Conservation (phyloP, 164 flowering plant genomes). For the Berberis thunbergii region DNA sequence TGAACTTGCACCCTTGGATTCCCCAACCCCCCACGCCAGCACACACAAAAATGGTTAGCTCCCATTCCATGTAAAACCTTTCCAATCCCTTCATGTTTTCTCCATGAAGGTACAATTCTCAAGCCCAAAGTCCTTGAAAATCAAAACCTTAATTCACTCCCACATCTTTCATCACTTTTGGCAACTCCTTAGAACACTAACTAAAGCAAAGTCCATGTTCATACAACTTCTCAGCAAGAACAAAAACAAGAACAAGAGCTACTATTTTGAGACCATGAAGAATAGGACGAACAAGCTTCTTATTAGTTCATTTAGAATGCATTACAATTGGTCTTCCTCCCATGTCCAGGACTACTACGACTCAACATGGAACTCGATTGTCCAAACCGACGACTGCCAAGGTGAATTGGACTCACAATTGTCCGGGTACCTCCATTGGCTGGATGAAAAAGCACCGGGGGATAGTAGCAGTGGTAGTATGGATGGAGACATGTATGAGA, state of each 20-base stretch:
- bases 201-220: slow-evolving; percentile 49
- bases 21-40: background rate
- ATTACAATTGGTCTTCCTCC: slow-evolving; percentile 82
- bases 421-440: slow-evolving; percentile 66
- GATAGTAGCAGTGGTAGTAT: slow-evolving; percentile 5
- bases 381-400: slow-evolving; percentile 15
- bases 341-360: slow-evolving; percentile 53
- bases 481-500: slow-evolving; percentile 38
- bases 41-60: slow-evolving; percentile 6
- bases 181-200: slow-evolving; percentile 35
- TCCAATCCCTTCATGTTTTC: slow-evolving; percentile 28
- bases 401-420: slow-evolving; percentile 27
- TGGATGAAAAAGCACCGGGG: slow-evolving; percentile 40
- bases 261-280: slow-evolving; percentile 11
- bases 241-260: slow-evolving; percentile 4
- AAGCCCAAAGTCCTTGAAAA: slow-evolving; percentile 45
- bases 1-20: background rate
- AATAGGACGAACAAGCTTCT: slow-evolving; percentile 20
- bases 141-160: slow-evolving; percentile 57
- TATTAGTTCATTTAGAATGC: slow-evolving; percentile 52
- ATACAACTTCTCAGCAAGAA: slow-evolving; percentile 28
- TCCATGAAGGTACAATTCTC: slow-evolving; percentile 29
- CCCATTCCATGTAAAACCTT: slow-evolving; percentile 24
- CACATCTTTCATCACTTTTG: slow-evolving; percentile 47
- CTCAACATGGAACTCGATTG: slow-evolving; percentile 47